Base-by-base conservation (phyloP, 805 yeast species). In the Metschnikowia corniflorae region DNA sequence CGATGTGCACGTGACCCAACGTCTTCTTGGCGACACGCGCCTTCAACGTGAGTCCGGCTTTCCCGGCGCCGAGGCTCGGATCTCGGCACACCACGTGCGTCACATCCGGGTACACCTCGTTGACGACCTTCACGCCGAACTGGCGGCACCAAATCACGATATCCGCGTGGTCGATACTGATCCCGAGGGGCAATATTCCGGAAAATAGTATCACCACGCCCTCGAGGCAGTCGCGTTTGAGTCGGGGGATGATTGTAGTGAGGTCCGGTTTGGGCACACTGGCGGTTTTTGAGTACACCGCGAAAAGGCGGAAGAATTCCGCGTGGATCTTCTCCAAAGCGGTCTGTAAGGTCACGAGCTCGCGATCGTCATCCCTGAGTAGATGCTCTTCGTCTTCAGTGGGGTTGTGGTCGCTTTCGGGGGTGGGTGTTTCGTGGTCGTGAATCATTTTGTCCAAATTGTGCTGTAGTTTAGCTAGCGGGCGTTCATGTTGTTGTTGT, bases 81-180 rank as follows among this genome's bases (percentile, higher is more conserved):
- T 81, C 81, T 41, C 81, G 75, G 27, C 96, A 86, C 13, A 91
- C 80, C 3, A 91, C 84, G 59, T 91, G 98, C 0, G 97, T 93
- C 3, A 94, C 89, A 5, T 50, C 47, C 13, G 78, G 76, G 30
- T 75, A 70, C 16, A 84, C 80, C 39, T 86, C 88, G 3, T 79
- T 68, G 1, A 82, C 82, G 6, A 91, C 88, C 2, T 69, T 69
- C 0, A 96, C 97, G 1, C 98, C 98, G 69, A 91, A 91, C 37
- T 89, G 86, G 33, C 76, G 75, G 9, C 91, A 85, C 97, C 97
- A 91, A 16, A 82, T 77, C 2, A 89, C 96, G 29, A 93, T 85
- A 55, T 87, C 96, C 4, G 94, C 93, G 22, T 71, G 63, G 35
- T 82, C 80, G 13, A 85, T 62, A 37, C 78, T 73, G 9, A 80